Percentiles rank a stretch among this genome's conserved stretches.
Evolutionary conservation across 108 stramenopile species (phyloP).

Genomic region (Stephanodiscus minutulus): DNA sequence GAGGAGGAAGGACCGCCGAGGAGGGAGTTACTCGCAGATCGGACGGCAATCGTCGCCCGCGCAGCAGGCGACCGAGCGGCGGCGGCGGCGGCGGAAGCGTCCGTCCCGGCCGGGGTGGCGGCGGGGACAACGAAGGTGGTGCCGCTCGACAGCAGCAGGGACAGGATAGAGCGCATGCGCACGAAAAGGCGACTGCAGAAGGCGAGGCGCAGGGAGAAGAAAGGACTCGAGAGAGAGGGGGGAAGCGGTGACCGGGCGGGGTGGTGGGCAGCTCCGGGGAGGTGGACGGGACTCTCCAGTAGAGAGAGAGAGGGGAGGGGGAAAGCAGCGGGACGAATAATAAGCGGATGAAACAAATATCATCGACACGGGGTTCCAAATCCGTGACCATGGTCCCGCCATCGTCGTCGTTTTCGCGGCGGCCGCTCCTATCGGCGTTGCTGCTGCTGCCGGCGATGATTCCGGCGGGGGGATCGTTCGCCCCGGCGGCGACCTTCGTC

Average conservation of each 20-base stretch:
- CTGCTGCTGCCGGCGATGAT: not conserved
- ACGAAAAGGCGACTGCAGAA: constrained; percentile 35
- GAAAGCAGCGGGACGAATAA: not conserved
- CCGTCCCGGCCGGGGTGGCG: not conserved
- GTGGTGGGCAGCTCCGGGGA: constrained; percentile 12
- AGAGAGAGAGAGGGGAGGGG: constrained; percentile 22
- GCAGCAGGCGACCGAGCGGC: too few species aligned
- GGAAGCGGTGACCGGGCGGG: constrained; percentile 19
- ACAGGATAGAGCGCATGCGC: constrained; percentile 37
- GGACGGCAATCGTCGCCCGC: not conserved
- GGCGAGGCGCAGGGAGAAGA: constrained; percentile 33
- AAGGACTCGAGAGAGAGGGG: constrained; percentile 13
- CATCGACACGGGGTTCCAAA: not conserved
- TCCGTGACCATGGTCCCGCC: not conserved
- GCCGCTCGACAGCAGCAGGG: constrained; percentile 11
- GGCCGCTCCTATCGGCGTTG: not conserved
- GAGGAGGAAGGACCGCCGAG: not conserved
- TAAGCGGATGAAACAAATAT: not conserved
- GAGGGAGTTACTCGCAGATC: not conserved
- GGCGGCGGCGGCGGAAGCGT: too few species aligned
- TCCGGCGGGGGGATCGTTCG: not conserved
- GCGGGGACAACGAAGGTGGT: not conserved
- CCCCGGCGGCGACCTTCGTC: not conserved
- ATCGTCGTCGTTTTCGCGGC: not conserved
- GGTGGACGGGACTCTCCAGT: too few species aligned